Evolutionary conservation across 176 grass and related monocot species (phyloP).

Genomic region (Carex cristatella): DNA sequence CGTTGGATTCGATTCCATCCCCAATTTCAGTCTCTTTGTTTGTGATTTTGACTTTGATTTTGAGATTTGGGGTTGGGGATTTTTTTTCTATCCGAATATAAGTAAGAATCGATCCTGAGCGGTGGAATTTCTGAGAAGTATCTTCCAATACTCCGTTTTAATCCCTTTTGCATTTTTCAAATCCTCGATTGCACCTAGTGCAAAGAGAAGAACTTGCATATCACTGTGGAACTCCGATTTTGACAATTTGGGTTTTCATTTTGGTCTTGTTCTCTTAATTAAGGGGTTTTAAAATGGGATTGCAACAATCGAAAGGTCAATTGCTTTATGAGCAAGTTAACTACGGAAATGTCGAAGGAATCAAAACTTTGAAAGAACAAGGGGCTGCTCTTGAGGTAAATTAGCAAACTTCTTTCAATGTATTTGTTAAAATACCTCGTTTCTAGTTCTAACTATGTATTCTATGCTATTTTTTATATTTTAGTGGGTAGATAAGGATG

Average conservation of each 20-base stretch:
- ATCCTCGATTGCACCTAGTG: neutral
- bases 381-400: constrained; percentile 70
- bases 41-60: neutral
- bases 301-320: constrained; percentile 83
- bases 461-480: constrained; percentile 3
- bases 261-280: neutral
- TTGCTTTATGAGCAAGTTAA: constrained; percentile 88
- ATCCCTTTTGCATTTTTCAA: neutral
- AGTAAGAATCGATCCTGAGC: neutral
- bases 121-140: neutral
- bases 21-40: neutral
- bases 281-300: constrained; percentile 44
- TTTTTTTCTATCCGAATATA: neutral
- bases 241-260: neutral
- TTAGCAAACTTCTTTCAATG: neutral
- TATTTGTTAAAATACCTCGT: neutral
- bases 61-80: constrained; percentile 16
- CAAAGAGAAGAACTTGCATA: neutral
- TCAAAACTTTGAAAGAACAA: constrained; percentile 45
- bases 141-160: neutral
- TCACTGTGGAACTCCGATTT: neutral
- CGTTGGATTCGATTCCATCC: neutral
- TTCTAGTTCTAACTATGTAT: neutral
- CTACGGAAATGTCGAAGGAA: constrained; percentile 76
- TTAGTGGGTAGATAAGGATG: constrained; percentile 96